phyloP scores from a whole-genome alignment of 345 rosid genomes.

The Euphorbia pulcherrima region DNA sequence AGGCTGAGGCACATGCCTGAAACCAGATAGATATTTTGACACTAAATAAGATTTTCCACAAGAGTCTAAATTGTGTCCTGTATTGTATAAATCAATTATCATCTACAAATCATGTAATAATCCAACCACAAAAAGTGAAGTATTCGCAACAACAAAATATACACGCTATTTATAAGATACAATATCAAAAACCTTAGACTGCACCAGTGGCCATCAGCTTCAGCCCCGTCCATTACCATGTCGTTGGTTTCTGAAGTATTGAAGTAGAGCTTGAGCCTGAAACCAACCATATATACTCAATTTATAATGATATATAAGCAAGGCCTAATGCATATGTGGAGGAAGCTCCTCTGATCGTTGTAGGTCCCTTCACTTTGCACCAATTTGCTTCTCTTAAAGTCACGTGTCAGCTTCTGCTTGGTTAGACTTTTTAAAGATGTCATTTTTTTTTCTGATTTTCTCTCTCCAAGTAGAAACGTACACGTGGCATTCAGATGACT shows the following conservation, averaged over 20 bases:
- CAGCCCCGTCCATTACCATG: constrained; percentile 65
- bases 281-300: constrained; percentile 9
- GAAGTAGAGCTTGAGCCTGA: constrained; percentile 87
- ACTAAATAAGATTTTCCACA: constrained; percentile 18
- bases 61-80: constrained; percentile 25
- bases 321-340: too few species aligned
- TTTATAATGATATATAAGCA: too few species aligned
- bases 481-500: too few species aligned
- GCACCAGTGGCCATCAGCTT: constrained; percentile 19
- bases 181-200: constrained; percentile 25
- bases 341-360: too few species aligned
- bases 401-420: too few species aligned
- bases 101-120: constrained; percentile 32
- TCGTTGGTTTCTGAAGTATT: constrained; percentile 70
- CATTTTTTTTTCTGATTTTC: too few species aligned
- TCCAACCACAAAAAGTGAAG: constrained; percentile 27
- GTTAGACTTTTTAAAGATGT: too few species aligned
- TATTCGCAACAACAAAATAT: constrained; percentile 42
- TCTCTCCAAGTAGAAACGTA: too few species aligned
- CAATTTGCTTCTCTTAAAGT: too few species aligned
- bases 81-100: constrained; percentile 18
- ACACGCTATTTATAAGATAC: constrained; percentile 31
- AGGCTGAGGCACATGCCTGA: too few species aligned
- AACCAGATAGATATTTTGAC: too few species aligned
- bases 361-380: too few species aligned